Evolutionary conservation across 2,329 filamentous ascomycete species (phyloP).

Genomic region (Aspergillus brunneoviolaceus): DNA sequence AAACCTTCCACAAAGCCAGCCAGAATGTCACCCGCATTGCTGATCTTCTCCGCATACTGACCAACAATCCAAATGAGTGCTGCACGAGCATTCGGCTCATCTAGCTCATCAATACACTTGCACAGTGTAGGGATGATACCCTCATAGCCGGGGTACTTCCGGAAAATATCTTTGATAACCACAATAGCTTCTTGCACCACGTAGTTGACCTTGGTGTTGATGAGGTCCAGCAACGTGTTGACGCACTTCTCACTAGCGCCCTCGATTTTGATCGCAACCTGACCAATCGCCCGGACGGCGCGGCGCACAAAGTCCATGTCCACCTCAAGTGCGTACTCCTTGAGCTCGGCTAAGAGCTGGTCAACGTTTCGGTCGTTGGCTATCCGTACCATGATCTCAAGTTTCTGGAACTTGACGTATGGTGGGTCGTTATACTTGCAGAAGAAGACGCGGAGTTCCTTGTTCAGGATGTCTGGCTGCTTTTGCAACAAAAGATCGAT

Average conservation of each 20-base stretch:
- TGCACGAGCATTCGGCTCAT: conserved; percentile 87
- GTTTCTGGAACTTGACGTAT: conserved; percentile 95
- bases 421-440: conserved; percentile 99
- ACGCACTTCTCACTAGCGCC: conserved; percentile 93
- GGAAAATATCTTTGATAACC: conserved; percentile 98
- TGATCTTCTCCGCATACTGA: conserved; percentile 99
- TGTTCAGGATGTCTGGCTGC: conserved; percentile 93
- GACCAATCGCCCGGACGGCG: conserved; percentile 92
- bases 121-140: conserved; percentile 96
- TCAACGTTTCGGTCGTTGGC: conserved; percentile 96
- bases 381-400: conserved; percentile 99
- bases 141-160: conserved; percentile 96
- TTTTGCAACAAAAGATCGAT: conserved; percentile 95
- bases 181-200: conserved; percentile 97
- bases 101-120: conserved; percentile 93
- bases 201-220: conserved; percentile 97
- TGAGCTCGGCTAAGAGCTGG: conserved; percentile 87
- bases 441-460: conserved; percentile 97
- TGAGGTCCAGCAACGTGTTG: conserved; percentile 86
- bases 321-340: conserved; percentile 96
- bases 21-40: conserved; percentile 93
- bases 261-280: conserved; percentile 98
- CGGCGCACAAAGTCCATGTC: conserved; percentile 98
- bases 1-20: conserved; percentile 90
- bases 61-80: conserved; percentile 98